phyloP scores from a whole-genome alignment of 1,284 basidiomycete genomes.

The Fomitopsis pinicola region DNA sequence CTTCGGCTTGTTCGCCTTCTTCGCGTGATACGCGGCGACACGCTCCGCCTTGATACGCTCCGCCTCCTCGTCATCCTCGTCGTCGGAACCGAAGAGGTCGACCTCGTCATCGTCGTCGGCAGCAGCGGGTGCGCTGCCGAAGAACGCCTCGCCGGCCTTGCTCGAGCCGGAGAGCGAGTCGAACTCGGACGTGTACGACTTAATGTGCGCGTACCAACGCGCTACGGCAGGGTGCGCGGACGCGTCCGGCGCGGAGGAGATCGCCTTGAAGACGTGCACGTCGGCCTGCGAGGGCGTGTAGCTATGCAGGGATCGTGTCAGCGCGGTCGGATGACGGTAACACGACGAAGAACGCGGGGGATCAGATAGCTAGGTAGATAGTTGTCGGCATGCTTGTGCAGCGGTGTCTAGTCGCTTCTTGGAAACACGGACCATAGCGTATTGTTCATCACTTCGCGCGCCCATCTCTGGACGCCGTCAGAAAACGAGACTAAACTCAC shows the following conservation, averaged over 20 bases:
- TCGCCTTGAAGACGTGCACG: slow-evolving; percentile 87
- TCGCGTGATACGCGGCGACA: slow-evolving; percentile 89
- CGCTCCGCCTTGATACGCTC: slow-evolving; percentile 95
- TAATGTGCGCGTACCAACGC: slow-evolving; percentile 95
- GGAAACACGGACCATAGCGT: slow-evolving; percentile 99
- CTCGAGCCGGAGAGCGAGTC: slow-evolving; percentile 80
- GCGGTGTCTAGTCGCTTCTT: slow-evolving; percentile 98
- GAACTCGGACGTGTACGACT: slow-evolving; percentile 81
- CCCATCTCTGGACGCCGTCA: slow-evolving; percentile 18
- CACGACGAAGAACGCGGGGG: slow-evolving; percentile 19
- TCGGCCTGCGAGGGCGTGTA: slow-evolving; percentile 96
- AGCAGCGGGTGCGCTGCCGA: slow-evolving; percentile 39
- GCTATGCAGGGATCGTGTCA: slow-evolving; percentile 39
- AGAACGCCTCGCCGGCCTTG: slow-evolving; percentile 74
- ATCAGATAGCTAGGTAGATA: slow-evolving; percentile 87
- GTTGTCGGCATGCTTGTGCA: slow-evolving; percentile 76
- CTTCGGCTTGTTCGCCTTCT: slow-evolving; percentile 93
- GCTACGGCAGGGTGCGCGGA: slow-evolving; percentile 73
- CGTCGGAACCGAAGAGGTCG: slow-evolving; percentile 89
- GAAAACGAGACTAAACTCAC: slow-evolving; percentile 49
- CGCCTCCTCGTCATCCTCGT: slow-evolving; percentile 90
- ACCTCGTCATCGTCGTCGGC: slow-evolving; percentile 88
- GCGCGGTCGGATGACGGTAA: slow-evolving; percentile 14
- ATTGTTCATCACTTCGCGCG: slow-evolving; percentile 61
- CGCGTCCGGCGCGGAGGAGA: slow-evolving; percentile 62